These are phyloP conservation scores for Termitomyces heimii DNA, from an alignment of 768 basidiomycete species.

Conservation along the genomic window DNA sequence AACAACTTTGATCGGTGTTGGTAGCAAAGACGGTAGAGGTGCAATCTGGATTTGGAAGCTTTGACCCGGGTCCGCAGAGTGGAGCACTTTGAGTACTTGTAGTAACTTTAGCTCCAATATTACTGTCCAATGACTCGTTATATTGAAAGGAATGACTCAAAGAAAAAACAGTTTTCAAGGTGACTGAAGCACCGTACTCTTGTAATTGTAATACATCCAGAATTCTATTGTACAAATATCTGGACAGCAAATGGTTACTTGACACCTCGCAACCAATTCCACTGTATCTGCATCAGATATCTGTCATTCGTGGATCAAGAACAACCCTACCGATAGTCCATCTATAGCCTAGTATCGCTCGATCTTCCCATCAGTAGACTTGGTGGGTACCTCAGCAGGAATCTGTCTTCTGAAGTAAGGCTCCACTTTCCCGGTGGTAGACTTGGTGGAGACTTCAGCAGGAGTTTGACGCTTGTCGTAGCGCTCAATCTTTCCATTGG, in stretches of 20 bases:
- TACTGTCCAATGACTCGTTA: neutral
- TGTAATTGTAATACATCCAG: neutral
- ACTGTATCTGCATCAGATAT: neutral
- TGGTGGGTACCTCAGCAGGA: neutral
- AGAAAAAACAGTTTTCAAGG: neutral
- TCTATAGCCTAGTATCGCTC: neutral
- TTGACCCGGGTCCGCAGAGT: neutral
- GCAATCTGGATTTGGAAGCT: slow-evolving; percentile 35
- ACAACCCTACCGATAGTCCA: neutral
- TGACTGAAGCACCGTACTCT: neutral
- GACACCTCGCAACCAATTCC: neutral
- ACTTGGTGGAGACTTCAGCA: slow-evolving; percentile 22
- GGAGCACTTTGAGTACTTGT: neutral
- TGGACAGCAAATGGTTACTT: neutral
- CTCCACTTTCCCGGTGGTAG: slow-evolving; percentile 26
- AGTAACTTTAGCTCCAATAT: neutral
- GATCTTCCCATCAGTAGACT: neutral
- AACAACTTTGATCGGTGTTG: slow-evolving; percentile 31
- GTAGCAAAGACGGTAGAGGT: slow-evolving; percentile 29
- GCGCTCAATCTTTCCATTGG: slow-evolving; percentile 12
- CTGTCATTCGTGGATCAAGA: neutral
- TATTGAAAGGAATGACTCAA: slow-evolving; percentile 10
- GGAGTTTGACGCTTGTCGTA: slow-evolving; percentile 17
- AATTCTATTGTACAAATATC: slow-evolving; percentile 8
- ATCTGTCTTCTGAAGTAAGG: slow-evolving; percentile 15